A percentile compares a stretch with the other conserved stretches of the same genome.
These are phyloP conservation scores for Lophiotrema nucula DNA, from an alignment of 495 filamentous ascomycete species.

Conservation along the genomic window DNA sequence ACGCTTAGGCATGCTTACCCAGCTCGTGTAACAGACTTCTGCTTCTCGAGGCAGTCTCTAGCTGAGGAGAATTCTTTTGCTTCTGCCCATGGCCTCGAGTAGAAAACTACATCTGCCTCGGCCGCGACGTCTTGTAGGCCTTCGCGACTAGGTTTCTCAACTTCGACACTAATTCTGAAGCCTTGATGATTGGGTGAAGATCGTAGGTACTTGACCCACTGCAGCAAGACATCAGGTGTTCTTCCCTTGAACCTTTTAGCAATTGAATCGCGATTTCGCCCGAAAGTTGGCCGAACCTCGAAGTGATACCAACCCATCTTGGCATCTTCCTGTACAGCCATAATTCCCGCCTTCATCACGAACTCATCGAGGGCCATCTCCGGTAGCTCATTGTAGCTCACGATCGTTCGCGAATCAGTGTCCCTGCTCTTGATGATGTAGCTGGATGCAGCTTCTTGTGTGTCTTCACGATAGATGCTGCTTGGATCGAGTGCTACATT, in stretches of 20 bases:
- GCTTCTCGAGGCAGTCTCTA: conserved; percentile 51
- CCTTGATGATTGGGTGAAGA: conserved; percentile 40
- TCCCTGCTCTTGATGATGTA: conserved; percentile 65
- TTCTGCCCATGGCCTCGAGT: conserved; percentile 68
- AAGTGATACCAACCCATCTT: conserved; percentile 68
- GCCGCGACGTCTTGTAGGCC: conserved; percentile 62
- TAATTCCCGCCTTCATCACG: conserved; percentile 33
- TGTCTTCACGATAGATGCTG: conserved; percentile 59
- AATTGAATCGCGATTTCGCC: neutral
- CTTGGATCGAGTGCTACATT: conserved; percentile 47
- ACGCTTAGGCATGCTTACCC: too few species aligned
- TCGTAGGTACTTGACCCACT: conserved; percentile 61
- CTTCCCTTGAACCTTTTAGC: too few species aligned
- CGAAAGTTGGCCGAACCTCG: conserved; percentile 53
- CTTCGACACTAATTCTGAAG: conserved; percentile 62
- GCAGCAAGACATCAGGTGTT: conserved; percentile 60
- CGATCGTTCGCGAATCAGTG: conserved; percentile 63
- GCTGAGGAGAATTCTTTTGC: conserved; percentile 53
- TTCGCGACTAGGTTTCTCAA: conserved; percentile 63
- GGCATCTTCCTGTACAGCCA: conserved; percentile 19
- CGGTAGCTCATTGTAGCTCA: conserved; percentile 65
- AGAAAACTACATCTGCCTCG: conserved; percentile 67
- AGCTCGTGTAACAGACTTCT: conserved; percentile 44
- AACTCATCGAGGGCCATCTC: conserved; percentile 66
- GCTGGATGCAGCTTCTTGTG: conserved; percentile 61